These are phyloP conservation scores for Dipodascus geniculatus DNA, from an alignment of 805 yeast genomes.

Conservation along the genomic window DNA sequence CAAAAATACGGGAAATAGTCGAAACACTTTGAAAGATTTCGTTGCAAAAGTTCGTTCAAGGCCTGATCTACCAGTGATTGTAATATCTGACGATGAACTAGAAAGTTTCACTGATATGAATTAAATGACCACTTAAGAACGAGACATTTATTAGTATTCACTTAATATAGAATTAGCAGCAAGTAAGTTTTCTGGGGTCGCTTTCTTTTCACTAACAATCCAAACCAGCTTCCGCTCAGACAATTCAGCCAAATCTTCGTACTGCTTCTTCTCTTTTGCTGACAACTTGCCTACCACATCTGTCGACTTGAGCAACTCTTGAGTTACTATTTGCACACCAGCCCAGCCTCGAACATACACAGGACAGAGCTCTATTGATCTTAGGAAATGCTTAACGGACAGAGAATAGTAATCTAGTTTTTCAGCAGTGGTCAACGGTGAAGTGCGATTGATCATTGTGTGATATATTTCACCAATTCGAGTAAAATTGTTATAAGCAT, in stretches of 20 bases:
- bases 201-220: conserved; percentile 23
- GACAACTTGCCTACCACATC: conserved; percentile 7
- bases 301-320: conserved; percentile 19
- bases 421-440: conserved; percentile 6
- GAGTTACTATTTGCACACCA: conserved; percentile 39
- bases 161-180: not conserved
- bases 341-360: conserved; percentile 63
- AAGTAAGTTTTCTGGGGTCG: not conserved
- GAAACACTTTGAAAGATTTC: no score
- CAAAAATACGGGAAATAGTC: no score
- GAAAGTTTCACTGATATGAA: no score
- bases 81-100: no score
- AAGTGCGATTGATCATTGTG: conserved; percentile 14
- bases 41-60: no score
- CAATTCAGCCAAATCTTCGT: conserved; percentile 26
- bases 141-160: no score
- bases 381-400: conserved; percentile 39
- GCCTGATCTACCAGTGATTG: no score
- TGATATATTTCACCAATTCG: conserved; percentile 43
- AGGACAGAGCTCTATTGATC: conserved; percentile 70
- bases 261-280: conserved; percentile 16
- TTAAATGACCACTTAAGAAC: no score
- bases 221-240: conserved; percentile 28
- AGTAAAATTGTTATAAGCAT: conserved; percentile 55
- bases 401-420: conserved; percentile 9